phyloP scores from a whole-genome alignment of 768 basidiomycete species.

The Lentinula aciculospora region DNA sequence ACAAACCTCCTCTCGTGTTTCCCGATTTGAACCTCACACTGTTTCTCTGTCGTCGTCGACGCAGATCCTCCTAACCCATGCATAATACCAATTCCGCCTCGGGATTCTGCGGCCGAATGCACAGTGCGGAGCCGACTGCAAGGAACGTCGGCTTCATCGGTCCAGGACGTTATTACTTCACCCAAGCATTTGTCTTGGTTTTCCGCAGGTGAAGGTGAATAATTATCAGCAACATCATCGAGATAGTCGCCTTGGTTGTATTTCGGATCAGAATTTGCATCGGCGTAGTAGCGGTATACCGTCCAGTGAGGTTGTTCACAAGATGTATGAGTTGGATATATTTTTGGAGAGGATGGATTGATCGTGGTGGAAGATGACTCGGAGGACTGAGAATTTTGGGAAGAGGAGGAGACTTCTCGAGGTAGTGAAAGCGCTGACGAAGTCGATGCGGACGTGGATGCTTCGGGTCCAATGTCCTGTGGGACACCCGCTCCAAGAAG shows the following conservation, averaged over 20 bases:
- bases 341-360: neutral
- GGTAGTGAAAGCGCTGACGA: neutral
- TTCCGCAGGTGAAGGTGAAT: slow-evolving; percentile 7
- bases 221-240: neutral
- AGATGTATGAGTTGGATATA: slow-evolving; percentile 5
- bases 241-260: neutral
- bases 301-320: slow-evolving; percentile 46
- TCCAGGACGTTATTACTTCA: neutral
- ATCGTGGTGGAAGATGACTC: neutral
- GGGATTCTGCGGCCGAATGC: neutral
- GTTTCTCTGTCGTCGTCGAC: slow-evolving; percentile 4
- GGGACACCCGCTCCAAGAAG: neutral
- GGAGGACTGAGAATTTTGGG: slow-evolving; percentile 8
- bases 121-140: neutral
- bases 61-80: neutral
- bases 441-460: slow-evolving; percentile 12
- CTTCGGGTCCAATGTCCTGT: neutral
- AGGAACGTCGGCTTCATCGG: neutral
- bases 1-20: slow-evolving; percentile 31
- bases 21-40: slow-evolving; percentile 17
- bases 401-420: slow-evolving; percentile 9
- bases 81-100: neutral
- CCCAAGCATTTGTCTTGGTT: neutral
- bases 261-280: slow-evolving; percentile 19
- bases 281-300: slow-evolving; percentile 40